Conservation (phyloP, 106 monocot species). For the Acorus gramineus region DNA sequence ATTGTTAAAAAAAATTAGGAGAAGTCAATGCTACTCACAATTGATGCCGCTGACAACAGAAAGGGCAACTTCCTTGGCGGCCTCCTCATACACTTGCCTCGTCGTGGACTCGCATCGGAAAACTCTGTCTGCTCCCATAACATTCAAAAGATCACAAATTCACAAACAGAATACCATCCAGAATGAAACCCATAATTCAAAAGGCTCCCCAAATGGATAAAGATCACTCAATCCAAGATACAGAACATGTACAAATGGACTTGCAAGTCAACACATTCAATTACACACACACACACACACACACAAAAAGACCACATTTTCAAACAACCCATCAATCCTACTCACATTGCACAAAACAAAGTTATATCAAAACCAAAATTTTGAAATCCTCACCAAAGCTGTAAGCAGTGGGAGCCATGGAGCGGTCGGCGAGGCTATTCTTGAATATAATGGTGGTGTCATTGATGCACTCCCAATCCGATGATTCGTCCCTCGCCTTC, state of each 20-base stretch:
- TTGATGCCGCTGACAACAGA: constrained; percentile 69
- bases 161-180: no score
- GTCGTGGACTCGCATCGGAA: constrained; percentile 40
- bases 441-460: not conserved
- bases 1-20: not conserved
- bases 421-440: not conserved
- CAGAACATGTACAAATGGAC: no score
- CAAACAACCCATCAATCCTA: no score
- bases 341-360: not conserved
- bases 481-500: not conserved
- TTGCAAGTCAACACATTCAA: no score
- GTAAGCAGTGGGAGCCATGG: constrained; percentile 38
- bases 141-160: no score
- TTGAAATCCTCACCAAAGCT: constrained; percentile 37
- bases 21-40: constrained; percentile 24
- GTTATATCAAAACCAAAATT: not conserved
- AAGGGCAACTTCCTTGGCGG: constrained; percentile 62
- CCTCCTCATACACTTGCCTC: constrained; percentile 63
- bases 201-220: no score
- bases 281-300: not conserved
- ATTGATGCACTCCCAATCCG: not conserved
- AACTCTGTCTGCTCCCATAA: constrained; percentile 35
- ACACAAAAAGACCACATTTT: not conserved
- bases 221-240: no score
- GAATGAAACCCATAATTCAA: no score